Conservation (phyloP, 495 filamentous ascomycete genomes). For the Lasiosphaeria miniovina region DNA sequence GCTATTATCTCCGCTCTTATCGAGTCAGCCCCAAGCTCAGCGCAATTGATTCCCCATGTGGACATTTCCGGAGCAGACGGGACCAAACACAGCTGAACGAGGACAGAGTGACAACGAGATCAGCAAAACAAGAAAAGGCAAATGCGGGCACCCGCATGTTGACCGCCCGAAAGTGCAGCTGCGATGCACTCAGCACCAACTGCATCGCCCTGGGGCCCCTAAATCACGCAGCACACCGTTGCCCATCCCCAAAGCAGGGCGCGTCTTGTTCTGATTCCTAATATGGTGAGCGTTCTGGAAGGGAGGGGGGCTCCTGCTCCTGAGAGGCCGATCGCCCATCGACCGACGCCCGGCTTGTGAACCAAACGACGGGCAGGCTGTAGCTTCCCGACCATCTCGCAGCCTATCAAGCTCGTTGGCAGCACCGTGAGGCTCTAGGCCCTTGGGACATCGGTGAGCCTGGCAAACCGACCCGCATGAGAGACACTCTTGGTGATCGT, state of each 20-base stretch:
- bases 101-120: neutral
- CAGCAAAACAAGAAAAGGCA: conserved; percentile 6
- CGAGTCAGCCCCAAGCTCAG: too few species aligned
- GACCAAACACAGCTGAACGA: neutral
- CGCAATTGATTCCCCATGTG: neutral
- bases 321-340: conserved; percentile 18
- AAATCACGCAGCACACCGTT: conserved; percentile 13
- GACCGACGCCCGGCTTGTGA: conserved; percentile 24
- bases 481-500: conserved; percentile 2
- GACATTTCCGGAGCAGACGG: neutral
- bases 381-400: conserved; percentile 14
- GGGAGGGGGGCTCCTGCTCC: conserved; percentile 2
- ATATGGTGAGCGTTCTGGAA: neutral
- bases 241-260: conserved; percentile 20
- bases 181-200: conserved; percentile 10
- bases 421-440: conserved; percentile 20
- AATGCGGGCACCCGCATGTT: conserved; percentile 18
- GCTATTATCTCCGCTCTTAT: too few species aligned
- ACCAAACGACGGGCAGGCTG: conserved; percentile 13
- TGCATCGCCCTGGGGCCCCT: conserved; percentile 4
- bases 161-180: conserved; percentile 16
- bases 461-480: conserved; percentile 5
- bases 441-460: conserved; percentile 15
- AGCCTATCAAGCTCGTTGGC: conserved; percentile 14
- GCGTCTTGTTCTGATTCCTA: conserved; percentile 11